phyloP scores from a whole-genome alignment of 2,329 filamentous ascomycete species.

The Colletotrichum nymphaeae region DNA sequence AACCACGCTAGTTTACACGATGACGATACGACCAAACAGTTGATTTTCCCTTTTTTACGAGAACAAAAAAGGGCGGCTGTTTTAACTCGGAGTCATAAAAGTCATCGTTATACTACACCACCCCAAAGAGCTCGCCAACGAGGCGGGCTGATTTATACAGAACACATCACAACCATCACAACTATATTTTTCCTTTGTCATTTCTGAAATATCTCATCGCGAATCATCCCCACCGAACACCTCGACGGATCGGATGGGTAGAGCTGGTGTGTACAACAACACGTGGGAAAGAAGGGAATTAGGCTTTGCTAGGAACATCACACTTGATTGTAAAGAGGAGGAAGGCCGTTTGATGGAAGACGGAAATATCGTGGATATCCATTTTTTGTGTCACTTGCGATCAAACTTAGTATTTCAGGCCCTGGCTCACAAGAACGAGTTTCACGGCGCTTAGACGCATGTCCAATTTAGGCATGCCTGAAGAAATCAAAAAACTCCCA shows the following conservation, averaged over 20 bases:
- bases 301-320: not conserved
- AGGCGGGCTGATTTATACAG: not conserved
- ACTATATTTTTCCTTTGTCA: slow-evolving; percentile 35
- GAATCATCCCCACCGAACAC: not conserved
- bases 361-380: slow-evolving; percentile 21
- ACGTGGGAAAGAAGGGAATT: not conserved
- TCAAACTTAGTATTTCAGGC: not conserved
- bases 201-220: not conserved
- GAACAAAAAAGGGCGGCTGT: not conserved
- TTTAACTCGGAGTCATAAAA: slow-evolving; percentile 11
- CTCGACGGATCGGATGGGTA: not conserved
- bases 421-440: slow-evolving; percentile 10
- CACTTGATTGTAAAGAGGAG: not conserved
- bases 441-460: slow-evolving; percentile 20
- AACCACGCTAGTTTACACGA: slow-evolving; percentile 28
- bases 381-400: not conserved
- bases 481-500: slow-evolving; percentile 34
- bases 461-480: slow-evolving; percentile 19
- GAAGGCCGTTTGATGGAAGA: slow-evolving; percentile 4
- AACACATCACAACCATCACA: not conserved
- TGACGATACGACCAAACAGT: slow-evolving; percentile 2
- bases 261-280: slow-evolving; percentile 1
- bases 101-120: slow-evolving; percentile 15
- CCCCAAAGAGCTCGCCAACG: too few relatives aligned
- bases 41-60: not conserved